These are phyloP conservation scores for Botrytis deweyae DNA, from an alignment of 2,329 filamentous ascomycete genomes.

Conservation along the genomic window DNA sequence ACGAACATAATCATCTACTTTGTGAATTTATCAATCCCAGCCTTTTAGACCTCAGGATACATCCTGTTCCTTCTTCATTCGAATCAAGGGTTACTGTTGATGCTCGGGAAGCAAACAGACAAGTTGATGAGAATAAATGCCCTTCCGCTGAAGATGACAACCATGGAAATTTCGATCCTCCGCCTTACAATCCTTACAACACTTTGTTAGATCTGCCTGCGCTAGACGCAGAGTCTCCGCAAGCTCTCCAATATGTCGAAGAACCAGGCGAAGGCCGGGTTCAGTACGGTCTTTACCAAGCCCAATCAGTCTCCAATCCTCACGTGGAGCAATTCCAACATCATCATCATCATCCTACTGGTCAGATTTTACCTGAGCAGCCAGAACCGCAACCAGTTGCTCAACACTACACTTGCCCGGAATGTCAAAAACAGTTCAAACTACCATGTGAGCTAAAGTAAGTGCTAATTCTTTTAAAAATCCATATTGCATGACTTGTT, in stretches of 20 bases:
- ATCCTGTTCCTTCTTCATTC: not conserved
- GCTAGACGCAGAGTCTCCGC: not conserved
- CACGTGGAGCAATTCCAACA: not conserved
- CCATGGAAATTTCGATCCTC: not conserved
- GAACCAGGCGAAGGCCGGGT: not conserved
- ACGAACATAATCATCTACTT: not conserved
- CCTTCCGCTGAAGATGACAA: not conserved
- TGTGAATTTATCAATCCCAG: constrained; percentile 18
- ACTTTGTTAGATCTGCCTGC: not conserved
- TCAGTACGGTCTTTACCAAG: not conserved
- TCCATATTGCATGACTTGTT: not conserved
- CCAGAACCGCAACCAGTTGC: not conserved
- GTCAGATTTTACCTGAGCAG: not conserved
- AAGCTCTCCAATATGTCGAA: not conserved
- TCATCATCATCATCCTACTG: not conserved
- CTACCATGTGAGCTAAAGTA: not conserved
- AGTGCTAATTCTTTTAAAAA: not conserved
- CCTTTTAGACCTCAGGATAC: constrained; percentile 15
- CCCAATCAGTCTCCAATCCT: not conserved
- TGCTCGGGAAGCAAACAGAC: not conserved
- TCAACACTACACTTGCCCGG: not conserved
- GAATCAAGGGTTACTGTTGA: not conserved
- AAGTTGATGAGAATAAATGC: constrained; percentile 5
- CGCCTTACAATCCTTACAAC: constrained; percentile 5
- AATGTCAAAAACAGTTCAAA: not conserved